Evolutionary conservation across 2,329 filamentous ascomycete species (phyloP), one percentile per base, ranked within the genome.

Genomic region (Magnaporthiopsis rhizophila): DNA sequence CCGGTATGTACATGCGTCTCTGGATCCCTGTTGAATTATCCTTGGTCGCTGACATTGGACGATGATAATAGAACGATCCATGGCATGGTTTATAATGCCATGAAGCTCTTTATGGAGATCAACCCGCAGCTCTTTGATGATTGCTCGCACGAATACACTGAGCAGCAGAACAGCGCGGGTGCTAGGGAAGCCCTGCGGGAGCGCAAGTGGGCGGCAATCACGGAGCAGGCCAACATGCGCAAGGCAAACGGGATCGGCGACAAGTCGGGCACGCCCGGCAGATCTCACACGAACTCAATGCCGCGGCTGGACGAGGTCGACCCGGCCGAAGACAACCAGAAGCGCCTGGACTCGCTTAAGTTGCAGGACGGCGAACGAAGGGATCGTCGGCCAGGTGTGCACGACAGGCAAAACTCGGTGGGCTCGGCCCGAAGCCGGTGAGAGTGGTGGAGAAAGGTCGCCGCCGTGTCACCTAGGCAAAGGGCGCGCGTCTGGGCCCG

Each of bases 61-160:
- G 8, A 12, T 9, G 11, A 45, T 9, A 6, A 53, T 68, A 98
- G 95, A 72, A 99, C 95, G 9, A 99, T 99, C 69, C 95, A 99
- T 74, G 95, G 95, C 74, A 98, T 99, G 94, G 95, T 99, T 13
- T 98, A 98, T 77, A 99, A 98, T 72, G 95, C 95, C 65, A 98
- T 99, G 95, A 99, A 99, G 76, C 85, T 99, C 53, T 99, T 99
- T 77, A 99, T 99, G 95, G 95, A 99, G 76, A 97, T 99, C 72
- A 98, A 98, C 75, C 95, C 95, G 12, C 93, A 97, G 75, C 85
- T 99, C 28, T 99, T 99, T 72, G 95, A 99, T 71, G 95, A 99
- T 74, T 99, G 95, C 78, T 97, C 95, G 50, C 94, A 97, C 73
- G 93, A 98, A 68, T 99, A 99, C 77, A 96, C 93, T 6, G 94